A percentile compares a stretch with the other conserved stretches of the same genome.
phyloP scores from a whole-genome alignment of 768 basidiomycete genomes.

The Boletus speciosus region DNA sequence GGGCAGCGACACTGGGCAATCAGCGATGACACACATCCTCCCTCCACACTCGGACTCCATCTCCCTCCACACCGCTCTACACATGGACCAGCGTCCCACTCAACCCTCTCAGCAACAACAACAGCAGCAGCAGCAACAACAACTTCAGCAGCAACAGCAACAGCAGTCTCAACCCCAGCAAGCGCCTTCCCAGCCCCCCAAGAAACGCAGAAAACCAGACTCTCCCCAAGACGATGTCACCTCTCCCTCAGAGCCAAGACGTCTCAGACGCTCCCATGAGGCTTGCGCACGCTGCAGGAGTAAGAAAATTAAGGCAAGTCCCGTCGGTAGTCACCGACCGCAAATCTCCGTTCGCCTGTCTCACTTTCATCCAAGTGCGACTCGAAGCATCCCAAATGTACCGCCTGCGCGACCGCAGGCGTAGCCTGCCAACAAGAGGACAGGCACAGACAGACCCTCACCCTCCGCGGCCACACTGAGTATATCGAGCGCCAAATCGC shows the following conservation, averaged over 20 bases:
- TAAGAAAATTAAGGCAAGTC: conserved; percentile 91
- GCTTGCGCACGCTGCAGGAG: conserved; percentile 91
- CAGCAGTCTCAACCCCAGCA: conserved; percentile 29
- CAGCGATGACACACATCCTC: conserved; percentile 46
- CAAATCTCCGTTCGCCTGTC: conserved; percentile 65
- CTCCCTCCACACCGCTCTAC: conserved; percentile 58
- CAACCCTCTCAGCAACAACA: conserved; percentile 33
- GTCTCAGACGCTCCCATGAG: conserved; percentile 85
- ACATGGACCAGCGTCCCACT: conserved; percentile 65
- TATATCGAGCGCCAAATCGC: conserved; percentile 76
- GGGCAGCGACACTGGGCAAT: conserved; percentile 11
- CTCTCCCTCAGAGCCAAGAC: conserved; percentile 66
- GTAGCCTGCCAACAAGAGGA: conserved; percentile 85
- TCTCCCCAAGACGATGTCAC: conserved; percentile 51
- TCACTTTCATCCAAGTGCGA: conserved; percentile 64
- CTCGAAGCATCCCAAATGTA: conserved; percentile 84
- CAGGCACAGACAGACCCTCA: conserved; percentile 81
- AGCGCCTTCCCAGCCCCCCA: conserved; percentile 35
- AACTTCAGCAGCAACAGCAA: conserved; percentile 32
- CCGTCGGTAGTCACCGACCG: conserved; percentile 73
- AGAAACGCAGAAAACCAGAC: conserved; percentile 63
- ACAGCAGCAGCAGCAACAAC: conserved; percentile 32
- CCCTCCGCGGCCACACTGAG: conserved; percentile 80
- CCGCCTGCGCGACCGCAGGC: conserved; percentile 78
- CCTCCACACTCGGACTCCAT: conserved; percentile 43